These are phyloP conservation scores for Phytopythium montanum DNA, from an alignment of 352 stramenopile species.

Conservation along the genomic window DNA sequence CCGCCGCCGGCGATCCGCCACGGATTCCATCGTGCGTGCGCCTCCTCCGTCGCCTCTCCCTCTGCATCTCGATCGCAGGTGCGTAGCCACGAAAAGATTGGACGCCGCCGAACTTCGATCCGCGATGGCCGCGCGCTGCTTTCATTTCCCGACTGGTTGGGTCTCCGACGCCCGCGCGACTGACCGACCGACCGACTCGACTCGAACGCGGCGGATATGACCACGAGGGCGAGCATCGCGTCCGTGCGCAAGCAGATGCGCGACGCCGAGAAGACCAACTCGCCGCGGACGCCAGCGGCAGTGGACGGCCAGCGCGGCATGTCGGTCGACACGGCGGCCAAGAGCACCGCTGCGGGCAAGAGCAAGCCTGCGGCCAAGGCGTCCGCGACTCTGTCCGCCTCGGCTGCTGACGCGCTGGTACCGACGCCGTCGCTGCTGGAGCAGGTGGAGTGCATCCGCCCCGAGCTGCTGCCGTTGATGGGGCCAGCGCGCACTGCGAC, in stretches of 20 bases:
- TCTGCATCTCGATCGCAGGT: no score
- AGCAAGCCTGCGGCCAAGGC: background rate
- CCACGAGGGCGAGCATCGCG: background rate
- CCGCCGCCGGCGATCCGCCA: no score
- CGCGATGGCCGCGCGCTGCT: no score
- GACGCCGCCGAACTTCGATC: no score
- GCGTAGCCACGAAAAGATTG: no score
- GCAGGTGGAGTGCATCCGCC: constrained; percentile 41
- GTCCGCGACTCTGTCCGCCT: background rate
- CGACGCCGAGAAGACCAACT: constrained; percentile 25
- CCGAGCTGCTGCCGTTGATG: constrained; percentile 61
- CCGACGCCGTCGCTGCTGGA: constrained; percentile 23
- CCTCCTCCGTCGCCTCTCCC: no score
- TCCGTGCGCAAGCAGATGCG: constrained; percentile 19
- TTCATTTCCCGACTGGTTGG: no score
- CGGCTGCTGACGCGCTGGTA: background rate
- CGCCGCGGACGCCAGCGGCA: constrained; percentile 1
- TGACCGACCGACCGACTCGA: background rate
- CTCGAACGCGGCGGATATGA: background rate
- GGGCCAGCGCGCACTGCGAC: background rate
- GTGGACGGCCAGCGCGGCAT: background rate
- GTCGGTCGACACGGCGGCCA: background rate
- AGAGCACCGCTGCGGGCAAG: constrained; percentile 15
- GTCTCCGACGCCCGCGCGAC: background rate
- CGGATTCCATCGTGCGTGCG: no score